A percentile compares a stretch with the other conserved stretches of the same genome.
Conservation (phyloP, 2,329 filamentous ascomycete species). For the Diaporthe amygdali region DNA sequence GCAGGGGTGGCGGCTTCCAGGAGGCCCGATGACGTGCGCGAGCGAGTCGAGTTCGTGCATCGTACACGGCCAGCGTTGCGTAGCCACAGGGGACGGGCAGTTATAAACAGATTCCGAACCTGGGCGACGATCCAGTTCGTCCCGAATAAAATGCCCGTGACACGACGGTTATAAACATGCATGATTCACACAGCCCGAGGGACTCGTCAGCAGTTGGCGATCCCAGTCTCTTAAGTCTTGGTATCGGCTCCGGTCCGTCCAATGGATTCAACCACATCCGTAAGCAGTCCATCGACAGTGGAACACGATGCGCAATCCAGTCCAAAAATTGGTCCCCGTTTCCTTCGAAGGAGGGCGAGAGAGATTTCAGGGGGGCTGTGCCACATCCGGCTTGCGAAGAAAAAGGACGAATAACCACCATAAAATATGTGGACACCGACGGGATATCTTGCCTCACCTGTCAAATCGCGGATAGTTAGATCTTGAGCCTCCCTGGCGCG, state of each 20-base stretch:
- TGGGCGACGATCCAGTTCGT: neutral
- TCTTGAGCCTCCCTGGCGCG: neutral
- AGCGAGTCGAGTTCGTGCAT: neutral
- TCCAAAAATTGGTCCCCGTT: neutral
- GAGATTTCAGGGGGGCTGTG: conserved; percentile 5
- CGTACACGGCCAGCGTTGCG: neutral
- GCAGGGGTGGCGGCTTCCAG: neutral
- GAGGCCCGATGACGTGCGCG: neutral
- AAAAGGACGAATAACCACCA: neutral
- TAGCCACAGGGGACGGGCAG: neutral
- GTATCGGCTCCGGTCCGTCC: neutral
- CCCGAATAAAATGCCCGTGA: neutral
- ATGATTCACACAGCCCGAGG: neutral
- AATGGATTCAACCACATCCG: neutral
- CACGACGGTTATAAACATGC: neutral
- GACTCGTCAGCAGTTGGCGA: neutral
- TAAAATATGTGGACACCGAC: neutral
- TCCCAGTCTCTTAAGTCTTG: neutral
- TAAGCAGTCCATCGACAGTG: neutral
- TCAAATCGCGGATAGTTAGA: neutral
- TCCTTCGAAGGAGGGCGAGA: neutral
- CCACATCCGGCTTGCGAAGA: neutral
- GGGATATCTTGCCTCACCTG: neutral
- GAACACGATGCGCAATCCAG: neutral
- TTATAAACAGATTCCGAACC: neutral